Conservation (phyloP, 495 filamentous ascomycete genomes). For the Xylaria telfairii region DNA sequence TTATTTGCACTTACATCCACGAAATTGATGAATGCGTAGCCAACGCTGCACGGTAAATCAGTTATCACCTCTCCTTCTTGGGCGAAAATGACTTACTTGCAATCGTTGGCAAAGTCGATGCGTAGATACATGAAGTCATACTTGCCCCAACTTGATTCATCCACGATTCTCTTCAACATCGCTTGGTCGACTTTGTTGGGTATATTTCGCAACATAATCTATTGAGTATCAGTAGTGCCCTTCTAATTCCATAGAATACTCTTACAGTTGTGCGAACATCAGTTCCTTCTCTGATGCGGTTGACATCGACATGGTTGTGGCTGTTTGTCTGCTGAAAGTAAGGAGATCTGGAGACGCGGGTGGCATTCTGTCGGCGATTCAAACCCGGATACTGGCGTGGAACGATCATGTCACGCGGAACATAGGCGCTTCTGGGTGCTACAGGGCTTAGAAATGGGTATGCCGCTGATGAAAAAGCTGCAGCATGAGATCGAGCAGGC, state of each 20-base stretch:
- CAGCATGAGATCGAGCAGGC: conserved; percentile 39
- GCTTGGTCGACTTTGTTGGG: conserved; percentile 88
- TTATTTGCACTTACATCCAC: conserved; percentile 51
- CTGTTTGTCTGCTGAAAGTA: conserved; percentile 53
- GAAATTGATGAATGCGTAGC: conserved; percentile 98
- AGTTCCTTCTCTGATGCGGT: conserved; percentile 66
- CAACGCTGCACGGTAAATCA: conserved; percentile 68
- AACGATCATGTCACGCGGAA: conserved; percentile 37
- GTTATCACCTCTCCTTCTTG: neutral
- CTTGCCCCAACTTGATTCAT: conserved; percentile 76
- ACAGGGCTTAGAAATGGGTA: conserved; percentile 44
- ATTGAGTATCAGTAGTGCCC: conserved; percentile 22
- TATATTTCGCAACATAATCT: conserved; percentile 97
- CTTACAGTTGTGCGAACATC: conserved; percentile 78
- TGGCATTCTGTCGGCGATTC: conserved; percentile 49
- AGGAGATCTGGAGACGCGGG: conserved; percentile 46
- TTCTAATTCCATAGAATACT: conserved; percentile 26
- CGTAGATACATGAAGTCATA: conserved; percentile 97
- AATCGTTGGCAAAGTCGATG: conserved; percentile 88
- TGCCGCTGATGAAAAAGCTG: conserved; percentile 36
- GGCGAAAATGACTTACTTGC: conserved; percentile 70
- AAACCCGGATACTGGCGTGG: conserved; percentile 32
- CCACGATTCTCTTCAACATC: conserved; percentile 78
- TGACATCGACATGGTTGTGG: conserved; percentile 71
- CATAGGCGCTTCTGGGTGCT: conserved; percentile 34